Percentiles rank a stretch among this genome's conserved stretches.
Conservation (phyloP, 2,329 filamentous ascomycete species). For the Phyllosticta capitalensis region DNA sequence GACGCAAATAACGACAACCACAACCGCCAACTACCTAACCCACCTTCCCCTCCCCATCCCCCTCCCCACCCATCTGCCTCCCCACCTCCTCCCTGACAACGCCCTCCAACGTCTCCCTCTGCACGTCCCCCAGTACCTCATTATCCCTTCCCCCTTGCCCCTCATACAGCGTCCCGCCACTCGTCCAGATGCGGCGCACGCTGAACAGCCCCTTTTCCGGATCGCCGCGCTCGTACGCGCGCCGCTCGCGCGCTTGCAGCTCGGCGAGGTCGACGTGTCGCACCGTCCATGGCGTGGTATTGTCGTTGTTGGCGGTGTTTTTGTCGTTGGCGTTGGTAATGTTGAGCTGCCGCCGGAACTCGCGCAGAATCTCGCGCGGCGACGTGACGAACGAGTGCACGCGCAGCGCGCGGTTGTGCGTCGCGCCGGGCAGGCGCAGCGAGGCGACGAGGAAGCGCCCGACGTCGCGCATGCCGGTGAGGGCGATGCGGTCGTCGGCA, state of each 20-base stretch:
- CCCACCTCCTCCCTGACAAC: neutral
- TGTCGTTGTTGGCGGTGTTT: too few species aligned
- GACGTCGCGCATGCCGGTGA: neutral
- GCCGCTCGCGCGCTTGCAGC: constrained; percentile 48
- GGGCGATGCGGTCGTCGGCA: neutral
- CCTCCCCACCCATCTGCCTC: neutral
- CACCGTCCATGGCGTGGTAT: constrained; percentile 47
- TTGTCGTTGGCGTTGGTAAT: too few species aligned
- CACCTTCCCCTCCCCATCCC: neutral
- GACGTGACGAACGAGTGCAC: constrained; percentile 65
- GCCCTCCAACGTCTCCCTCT: neutral
- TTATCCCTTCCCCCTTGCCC: constrained; percentile 49
- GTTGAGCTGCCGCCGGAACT: constrained; percentile 57
- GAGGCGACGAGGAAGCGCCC: constrained; percentile 48
- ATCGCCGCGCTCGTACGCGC: constrained; percentile 37
- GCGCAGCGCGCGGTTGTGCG: constrained; percentile 49
- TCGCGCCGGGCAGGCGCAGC: constrained; percentile 46
- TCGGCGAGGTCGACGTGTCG: constrained; percentile 44
- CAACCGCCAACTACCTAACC: too few species aligned
- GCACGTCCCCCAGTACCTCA: constrained; percentile 14
- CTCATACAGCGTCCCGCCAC: constrained; percentile 62
- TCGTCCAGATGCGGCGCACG: constrained; percentile 60
- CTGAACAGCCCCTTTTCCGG: constrained; percentile 44
- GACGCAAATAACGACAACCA: neutral
- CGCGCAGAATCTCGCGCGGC: constrained; percentile 51